These are phyloP conservation scores for Phytophthora foliorum DNA, from an alignment of 352 stramenopile genomes.

Conservation along the genomic window DNA sequence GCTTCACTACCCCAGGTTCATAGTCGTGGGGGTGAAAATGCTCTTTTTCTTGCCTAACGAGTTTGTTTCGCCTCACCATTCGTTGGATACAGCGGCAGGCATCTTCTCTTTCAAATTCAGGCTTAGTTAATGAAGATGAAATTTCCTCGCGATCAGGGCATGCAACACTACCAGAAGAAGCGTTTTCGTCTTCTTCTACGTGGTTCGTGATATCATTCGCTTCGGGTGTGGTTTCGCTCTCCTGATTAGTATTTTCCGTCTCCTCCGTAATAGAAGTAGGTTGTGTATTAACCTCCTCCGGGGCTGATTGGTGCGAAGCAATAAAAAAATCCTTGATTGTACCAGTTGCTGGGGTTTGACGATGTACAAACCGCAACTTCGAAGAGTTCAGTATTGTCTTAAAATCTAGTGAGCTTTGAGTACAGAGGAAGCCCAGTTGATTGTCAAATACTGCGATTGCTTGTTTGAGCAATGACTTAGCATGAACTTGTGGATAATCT, in stretches of 20 bases:
- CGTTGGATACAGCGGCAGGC: slow-evolving; percentile 38
- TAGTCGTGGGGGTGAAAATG: slow-evolving; percentile 27
- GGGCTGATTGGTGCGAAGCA: background rate
- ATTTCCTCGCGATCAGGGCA: background rate
- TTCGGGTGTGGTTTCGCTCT: background rate
- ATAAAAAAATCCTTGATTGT: background rate
- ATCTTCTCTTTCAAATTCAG: slow-evolving; percentile 24
- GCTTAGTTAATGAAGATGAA: background rate
- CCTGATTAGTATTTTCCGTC: background rate
- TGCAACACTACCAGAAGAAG: background rate
- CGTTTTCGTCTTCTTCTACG: background rate
- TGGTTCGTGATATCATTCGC: background rate
- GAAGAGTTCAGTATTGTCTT: slow-evolving; percentile 54
- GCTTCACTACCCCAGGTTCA: slow-evolving; percentile 27
- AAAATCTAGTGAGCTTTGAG: slow-evolving; percentile 69
- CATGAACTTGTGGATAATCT: slow-evolving; percentile 14
- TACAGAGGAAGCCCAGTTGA: slow-evolving; percentile 54
- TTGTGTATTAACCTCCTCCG: background rate
- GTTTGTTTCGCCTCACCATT: slow-evolving; percentile 27
- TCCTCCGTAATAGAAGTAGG: background rate
- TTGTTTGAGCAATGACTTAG: slow-evolving; percentile 68
- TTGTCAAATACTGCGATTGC: slow-evolving; percentile 70
- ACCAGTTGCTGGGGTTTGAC: slow-evolving; percentile 6
- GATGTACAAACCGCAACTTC: slow-evolving; percentile 42
- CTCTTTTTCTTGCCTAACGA: slow-evolving; percentile 24